Percentiles rank a stretch among this genome's conserved stretches.
Evolutionary conservation across 371 early-diverging fungal genomes (phyloP).

Genomic region (Circinella minor): DNA sequence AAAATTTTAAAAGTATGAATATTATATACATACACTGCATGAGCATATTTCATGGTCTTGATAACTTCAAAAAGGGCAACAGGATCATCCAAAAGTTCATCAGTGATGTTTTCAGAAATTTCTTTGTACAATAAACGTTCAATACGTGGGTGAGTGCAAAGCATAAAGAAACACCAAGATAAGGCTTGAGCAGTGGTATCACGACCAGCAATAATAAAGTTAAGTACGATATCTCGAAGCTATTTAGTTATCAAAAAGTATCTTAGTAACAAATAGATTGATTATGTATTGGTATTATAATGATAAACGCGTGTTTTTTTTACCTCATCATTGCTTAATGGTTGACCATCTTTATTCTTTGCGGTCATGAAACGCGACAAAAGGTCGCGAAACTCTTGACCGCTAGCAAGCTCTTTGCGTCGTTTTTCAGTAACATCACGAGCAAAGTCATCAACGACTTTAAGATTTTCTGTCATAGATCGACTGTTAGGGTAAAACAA

Average conservation of each 20-base stretch:
- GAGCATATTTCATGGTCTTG: constrained; percentile 59
- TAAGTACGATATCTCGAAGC: constrained; percentile 65
- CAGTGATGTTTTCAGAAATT: constrained; percentile 40
- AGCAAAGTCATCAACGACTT: constrained; percentile 53
- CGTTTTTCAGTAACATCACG: constrained; percentile 46
- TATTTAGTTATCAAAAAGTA: neutral
- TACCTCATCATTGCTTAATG: constrained; percentile 49
- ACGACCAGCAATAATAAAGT: constrained; percentile 71
- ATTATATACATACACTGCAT: constrained; percentile 54
- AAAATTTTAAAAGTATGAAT: no score
- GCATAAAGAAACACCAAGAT: constrained; percentile 68
- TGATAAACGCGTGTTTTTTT: neutral
- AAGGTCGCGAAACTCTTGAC: constrained; percentile 52
- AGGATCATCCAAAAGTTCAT: constrained; percentile 39
- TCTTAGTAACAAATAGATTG: no score
- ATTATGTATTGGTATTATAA: no score
- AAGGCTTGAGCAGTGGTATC: constrained; percentile 77
- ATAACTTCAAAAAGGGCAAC: constrained; percentile 46
- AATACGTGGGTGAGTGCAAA: constrained; percentile 53
- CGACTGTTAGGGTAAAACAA: constrained; percentile 19
- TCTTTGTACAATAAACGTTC: constrained; percentile 64
- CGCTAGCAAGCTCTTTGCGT: constrained; percentile 26
- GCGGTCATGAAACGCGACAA: constrained; percentile 65
- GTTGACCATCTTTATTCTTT: constrained; percentile 55
- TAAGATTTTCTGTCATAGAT: constrained; percentile 43